Evolutionary conservation across 768 basidiomycete species (phyloP).

Genomic region (Phlebiopsis flavidoalba): DNA sequence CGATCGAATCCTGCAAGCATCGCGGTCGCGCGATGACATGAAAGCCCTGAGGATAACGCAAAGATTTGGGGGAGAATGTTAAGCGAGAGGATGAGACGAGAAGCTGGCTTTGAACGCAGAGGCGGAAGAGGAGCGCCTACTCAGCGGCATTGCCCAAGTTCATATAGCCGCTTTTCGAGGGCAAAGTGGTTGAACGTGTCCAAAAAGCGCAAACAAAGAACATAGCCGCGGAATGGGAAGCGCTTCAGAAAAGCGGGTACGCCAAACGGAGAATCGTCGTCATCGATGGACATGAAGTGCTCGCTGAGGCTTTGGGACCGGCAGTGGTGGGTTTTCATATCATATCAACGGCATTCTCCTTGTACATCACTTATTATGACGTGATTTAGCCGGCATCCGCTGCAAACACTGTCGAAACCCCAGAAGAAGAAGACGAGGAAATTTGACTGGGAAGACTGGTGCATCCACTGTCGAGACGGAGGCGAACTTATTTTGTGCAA

Average conservation of each 20-base stretch:
- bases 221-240: constrained; percentile 42
- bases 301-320: constrained; percentile 25
- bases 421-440: constrained; percentile 30
- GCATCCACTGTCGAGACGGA: constrained; percentile 55
- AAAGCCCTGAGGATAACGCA: constrained; percentile 43
- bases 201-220: constrained; percentile 29
- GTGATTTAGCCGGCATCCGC: constrained; percentile 2
- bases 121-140: constrained; percentile 46
- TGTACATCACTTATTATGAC: no score
- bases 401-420: background rate
- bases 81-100: background rate
- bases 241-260: constrained; percentile 40
- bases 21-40: constrained; percentile 34
- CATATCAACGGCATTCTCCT: no score
- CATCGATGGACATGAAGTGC: constrained; percentile 32
- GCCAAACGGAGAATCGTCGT: constrained; percentile 33
- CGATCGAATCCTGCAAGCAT: constrained; percentile 39
- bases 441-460: constrained; percentile 54
- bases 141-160: constrained; percentile 55
- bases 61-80: constrained; percentile 23
- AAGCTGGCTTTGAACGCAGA: constrained; percentile 31
- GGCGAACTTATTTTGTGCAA: constrained; percentile 46
- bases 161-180: constrained; percentile 54
- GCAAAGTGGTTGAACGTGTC: constrained; percentile 28
- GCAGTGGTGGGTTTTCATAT: constrained; percentile 20